Evolutionary conservation across 768 basidiomycete genomes (phyloP), one percentile per base, ranked within the genome.

Genomic region (Piloderma croceum): DNA sequence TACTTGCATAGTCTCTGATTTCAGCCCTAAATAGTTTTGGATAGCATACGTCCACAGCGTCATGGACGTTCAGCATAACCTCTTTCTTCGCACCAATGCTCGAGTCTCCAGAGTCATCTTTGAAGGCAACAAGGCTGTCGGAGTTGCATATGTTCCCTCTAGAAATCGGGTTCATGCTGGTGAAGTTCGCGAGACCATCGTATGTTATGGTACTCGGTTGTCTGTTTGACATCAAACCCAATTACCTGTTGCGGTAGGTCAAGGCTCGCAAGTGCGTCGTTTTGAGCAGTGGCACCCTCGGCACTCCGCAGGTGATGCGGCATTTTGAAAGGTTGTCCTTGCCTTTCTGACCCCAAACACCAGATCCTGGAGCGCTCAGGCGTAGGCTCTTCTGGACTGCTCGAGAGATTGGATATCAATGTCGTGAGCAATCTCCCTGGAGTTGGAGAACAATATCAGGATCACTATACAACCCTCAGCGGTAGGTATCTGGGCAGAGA

Each of bases 371-470:
- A 84, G 63, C 77, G 81, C 46, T 81, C 79, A 34, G 81, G 82
- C 55, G 79, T 85, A 20, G 82, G 81, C 33, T 65, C 64, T 39
- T 67, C 70, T 17, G 60, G 66, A 27, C 56, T 78, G 29, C 62
- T 84, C 49, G 72, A 74, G 60, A 68, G 78, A 50, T 51, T 77
- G 41, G 71, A 72, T 47, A 64, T 83, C 58, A 74, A 77, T 54
- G 71, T 78, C 34, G 76, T 82, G 47, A 79, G 76, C 47, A 79
- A 84, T 50, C 70, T 84, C 42, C 79, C 81, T 6, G 81, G 82
- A 34, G 81, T 83, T 41, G 81, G 79, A 33, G 79, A 83, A 57
- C 61, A 83, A 57, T 84, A 83, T 59, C 81, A 83, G 56, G 81
- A 83, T 51, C 81, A 83, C 52, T 84, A 83, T 56, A 83, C 81